phyloP scores from a whole-genome alignment of 768 basidiomycete genomes.

The Amanita thiersii region DNA sequence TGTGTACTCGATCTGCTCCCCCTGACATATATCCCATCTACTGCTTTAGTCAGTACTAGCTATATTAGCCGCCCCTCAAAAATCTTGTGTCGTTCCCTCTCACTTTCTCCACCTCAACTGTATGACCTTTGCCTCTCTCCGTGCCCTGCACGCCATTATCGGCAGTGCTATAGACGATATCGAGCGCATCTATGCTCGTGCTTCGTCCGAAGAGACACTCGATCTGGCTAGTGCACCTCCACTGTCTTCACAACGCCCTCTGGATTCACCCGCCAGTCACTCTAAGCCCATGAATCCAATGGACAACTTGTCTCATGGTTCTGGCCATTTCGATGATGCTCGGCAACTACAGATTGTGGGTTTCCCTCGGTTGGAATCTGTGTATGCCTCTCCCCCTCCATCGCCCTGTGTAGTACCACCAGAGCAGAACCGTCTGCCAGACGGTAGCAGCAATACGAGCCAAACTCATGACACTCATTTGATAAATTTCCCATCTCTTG shows the following conservation, averaged over 20 bases:
- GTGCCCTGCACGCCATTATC: slow-evolving; percentile 57
- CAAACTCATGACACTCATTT: background rate
- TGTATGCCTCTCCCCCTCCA: slow-evolving; percentile 24
- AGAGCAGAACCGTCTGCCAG: background rate
- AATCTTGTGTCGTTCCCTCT: too few relatives aligned
- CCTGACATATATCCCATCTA: background rate
- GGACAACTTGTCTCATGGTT: background rate
- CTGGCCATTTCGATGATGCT: background rate
- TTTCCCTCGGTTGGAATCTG: slow-evolving; percentile 4
- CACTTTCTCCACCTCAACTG: slow-evolving; percentile 6
- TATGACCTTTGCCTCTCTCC: slow-evolving; percentile 59
- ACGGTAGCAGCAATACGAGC: too few relatives aligned
- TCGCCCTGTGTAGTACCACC: slow-evolving; percentile 17
- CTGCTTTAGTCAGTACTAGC: too few relatives aligned
- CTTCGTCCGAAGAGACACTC: slow-evolving; percentile 11
- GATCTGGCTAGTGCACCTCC: slow-evolving; percentile 10
- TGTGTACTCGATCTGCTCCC: slow-evolving; percentile 1
- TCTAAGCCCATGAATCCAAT: slow-evolving; percentile 5
- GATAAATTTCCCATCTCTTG: slow-evolving; percentile 53
- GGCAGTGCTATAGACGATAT: slow-evolving; percentile 65
- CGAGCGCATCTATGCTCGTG: slow-evolving; percentile 43
- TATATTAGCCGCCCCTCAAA: too few relatives aligned
- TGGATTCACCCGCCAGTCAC: slow-evolving; percentile 4
- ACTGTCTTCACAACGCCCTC: slow-evolving; percentile 15
- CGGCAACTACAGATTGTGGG: background rate